Evolutionary conservation across 2,329 filamentous ascomycete genomes (phyloP).

Genomic region (Cladosporium cucumerinum): DNA sequence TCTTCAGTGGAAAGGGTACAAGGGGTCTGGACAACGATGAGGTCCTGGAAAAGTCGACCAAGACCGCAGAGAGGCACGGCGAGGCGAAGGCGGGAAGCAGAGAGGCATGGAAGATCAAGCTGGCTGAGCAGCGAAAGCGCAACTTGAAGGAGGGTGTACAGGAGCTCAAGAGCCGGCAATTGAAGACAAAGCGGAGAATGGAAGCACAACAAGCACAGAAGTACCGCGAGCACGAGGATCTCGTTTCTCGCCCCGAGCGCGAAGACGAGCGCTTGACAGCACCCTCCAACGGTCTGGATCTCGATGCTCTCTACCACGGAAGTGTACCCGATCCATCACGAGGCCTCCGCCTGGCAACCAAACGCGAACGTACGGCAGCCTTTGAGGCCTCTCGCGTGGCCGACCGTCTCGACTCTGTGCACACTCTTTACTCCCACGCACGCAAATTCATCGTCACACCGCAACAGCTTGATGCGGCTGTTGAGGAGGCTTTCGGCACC

Average conservation of each 20-base stretch:
- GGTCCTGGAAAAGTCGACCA: constrained; percentile 25
- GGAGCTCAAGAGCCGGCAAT: constrained; percentile 66
- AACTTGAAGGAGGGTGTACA: constrained; percentile 70
- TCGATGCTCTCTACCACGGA: constrained; percentile 33
- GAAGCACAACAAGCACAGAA: constrained; percentile 45
- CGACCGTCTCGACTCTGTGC: constrained; percentile 60
- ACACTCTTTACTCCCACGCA: constrained; percentile 87
- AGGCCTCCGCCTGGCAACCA: constrained; percentile 51
- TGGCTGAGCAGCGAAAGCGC: constrained; percentile 68
- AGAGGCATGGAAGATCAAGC: constrained; percentile 64
- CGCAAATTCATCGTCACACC: constrained; percentile 82
- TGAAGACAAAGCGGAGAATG: constrained; percentile 39
- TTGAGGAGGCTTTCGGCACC: constrained; percentile 73
- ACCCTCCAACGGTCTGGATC: constrained; percentile 52
- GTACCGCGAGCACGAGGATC: constrained; percentile 48
- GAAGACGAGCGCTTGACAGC: constrained; percentile 75
- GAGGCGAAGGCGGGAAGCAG: constrained; percentile 43
- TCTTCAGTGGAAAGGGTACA: constrained; percentile 61
- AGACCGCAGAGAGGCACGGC: constrained; percentile 32
- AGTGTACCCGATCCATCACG: constrained; percentile 59
- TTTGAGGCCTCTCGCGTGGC: constrained; percentile 24
- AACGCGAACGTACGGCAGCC: constrained; percentile 24
- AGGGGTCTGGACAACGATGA: constrained; percentile 51
- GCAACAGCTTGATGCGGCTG: constrained; percentile 66
- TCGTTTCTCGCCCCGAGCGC: constrained; percentile 63